phyloP scores from a whole-genome alignment of 768 basidiomycete genomes.

The Mycena alexandri region DNA sequence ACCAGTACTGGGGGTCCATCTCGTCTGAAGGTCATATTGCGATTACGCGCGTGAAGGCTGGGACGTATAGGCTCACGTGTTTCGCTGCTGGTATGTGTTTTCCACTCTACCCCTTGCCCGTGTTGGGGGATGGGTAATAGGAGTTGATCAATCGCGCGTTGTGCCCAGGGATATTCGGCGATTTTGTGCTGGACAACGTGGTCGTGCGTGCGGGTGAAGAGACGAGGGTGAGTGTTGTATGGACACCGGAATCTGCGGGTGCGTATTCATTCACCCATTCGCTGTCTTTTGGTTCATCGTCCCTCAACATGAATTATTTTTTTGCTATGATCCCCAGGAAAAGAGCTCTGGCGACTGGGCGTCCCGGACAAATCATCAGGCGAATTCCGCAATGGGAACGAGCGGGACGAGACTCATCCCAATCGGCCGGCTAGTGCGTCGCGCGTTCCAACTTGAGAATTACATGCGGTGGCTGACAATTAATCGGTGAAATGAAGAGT shows the following conservation, averaged over 20 bases:
- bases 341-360: slow-evolving; percentile 45
- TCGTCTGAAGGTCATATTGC: slow-evolving; percentile 28
- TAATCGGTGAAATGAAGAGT: slow-evolving; percentile 9
- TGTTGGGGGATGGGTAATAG: too few relatives aligned
- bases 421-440: slow-evolving; percentile 37
- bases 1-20: slow-evolving; percentile 44
- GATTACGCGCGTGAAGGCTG: slow-evolving; percentile 43
- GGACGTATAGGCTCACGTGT: slow-evolving; percentile 44
- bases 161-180: slow-evolving; percentile 42
- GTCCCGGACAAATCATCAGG: slow-evolving; percentile 44
- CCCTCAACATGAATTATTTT: not conserved
- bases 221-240: slow-evolving; percentile 34
- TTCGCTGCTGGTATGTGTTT: slow-evolving; percentile 34
- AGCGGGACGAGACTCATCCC: slow-evolving; percentile 39
- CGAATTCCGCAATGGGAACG: slow-evolving; percentile 42
- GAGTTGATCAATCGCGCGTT: not conserved
- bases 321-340: not conserved
- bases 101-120: not conserved
- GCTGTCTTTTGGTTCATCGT: too few relatives aligned
- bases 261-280: not conserved
- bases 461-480: not conserved
- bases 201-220: slow-evolving; percentile 32
- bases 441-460: too few relatives aligned
- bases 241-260: slow-evolving; percentile 42
- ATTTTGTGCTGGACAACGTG: slow-evolving; percentile 42